These are phyloP conservation scores for Penicillium sumatraense DNA, from an alignment of 2,329 filamentous ascomycete genomes.

Conservation along the genomic window DNA sequence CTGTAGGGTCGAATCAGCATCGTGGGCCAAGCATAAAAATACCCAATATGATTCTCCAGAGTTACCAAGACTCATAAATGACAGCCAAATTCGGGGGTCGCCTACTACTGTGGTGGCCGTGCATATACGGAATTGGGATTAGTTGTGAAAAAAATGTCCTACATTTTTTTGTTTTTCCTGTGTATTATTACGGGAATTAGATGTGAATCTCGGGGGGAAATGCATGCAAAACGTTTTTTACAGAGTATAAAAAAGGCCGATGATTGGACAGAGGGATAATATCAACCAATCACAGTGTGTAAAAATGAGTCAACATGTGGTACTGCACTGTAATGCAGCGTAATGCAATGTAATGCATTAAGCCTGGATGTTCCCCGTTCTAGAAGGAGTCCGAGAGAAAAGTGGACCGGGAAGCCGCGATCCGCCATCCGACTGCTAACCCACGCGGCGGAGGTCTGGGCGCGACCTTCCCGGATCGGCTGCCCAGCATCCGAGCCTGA, in stretches of 20 bases:
- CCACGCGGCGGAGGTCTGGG: neutral
- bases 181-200: neutral
- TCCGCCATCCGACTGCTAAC: conserved; percentile 1
- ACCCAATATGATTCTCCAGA: neutral
- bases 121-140: neutral
- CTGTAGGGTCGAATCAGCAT: neutral
- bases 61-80: neutral
- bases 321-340: neutral
- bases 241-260: neutral
- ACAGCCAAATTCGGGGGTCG: neutral
- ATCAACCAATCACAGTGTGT: too few species aligned
- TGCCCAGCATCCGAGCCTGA: conserved; percentile 12
- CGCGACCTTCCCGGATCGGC: conserved; percentile 7
- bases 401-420: conserved; percentile 10
- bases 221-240: neutral
- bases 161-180: too few species aligned
- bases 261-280: neutral
- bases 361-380: too few species aligned
- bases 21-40: neutral
- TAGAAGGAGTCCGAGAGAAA: neutral
- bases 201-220: neutral
- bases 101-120: neutral
- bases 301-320: too few species aligned
- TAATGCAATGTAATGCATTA: neutral
- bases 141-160: neutral